Percentiles rank a stretch among this genome's conserved stretches.
These are phyloP conservation scores for Irpex lacteus DNA, from an alignment of 1,284 basidiomycete species.

Conservation along the genomic window DNA sequence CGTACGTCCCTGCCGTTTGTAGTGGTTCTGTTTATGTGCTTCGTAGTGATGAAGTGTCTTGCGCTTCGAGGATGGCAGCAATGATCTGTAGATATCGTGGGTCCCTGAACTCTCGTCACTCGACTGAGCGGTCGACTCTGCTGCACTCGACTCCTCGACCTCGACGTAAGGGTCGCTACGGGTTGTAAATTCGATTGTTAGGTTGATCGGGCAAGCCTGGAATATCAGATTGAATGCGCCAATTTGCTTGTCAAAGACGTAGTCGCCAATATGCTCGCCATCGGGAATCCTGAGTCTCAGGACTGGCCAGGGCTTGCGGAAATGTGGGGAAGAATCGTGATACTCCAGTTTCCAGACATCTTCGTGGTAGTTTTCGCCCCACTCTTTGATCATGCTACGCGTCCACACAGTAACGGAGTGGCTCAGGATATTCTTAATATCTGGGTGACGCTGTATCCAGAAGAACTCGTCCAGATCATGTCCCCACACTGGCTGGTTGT, in stretches of 20 bases:
- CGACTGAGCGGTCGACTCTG: too few species aligned
- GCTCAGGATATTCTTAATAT: constrained; percentile 8
- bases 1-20: neutral
- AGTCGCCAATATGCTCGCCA: neutral
- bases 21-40: neutral
- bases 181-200: too few species aligned
- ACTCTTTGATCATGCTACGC: constrained; percentile 33
- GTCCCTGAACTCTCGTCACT: neutral
- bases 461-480: constrained; percentile 28
- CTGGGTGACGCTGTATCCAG: constrained; percentile 23
- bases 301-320: constrained; percentile 25
- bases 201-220: too few species aligned
- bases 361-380: constrained; percentile 27
- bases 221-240: neutral
- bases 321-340: constrained; percentile 20
- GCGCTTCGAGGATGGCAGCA: neutral
- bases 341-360: constrained; percentile 15
- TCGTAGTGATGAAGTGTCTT: neutral
- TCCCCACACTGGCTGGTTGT: constrained; percentile 31
- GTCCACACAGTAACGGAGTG: constrained; percentile 28
- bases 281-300: constrained; percentile 16
- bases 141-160: too few species aligned
- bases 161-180: too few species aligned
- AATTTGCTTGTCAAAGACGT: neutral
- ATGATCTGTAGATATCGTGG: neutral